phyloP scores from a whole-genome alignment of 352 stramenopile genomes.

The Globisporangium emineosum region DNA sequence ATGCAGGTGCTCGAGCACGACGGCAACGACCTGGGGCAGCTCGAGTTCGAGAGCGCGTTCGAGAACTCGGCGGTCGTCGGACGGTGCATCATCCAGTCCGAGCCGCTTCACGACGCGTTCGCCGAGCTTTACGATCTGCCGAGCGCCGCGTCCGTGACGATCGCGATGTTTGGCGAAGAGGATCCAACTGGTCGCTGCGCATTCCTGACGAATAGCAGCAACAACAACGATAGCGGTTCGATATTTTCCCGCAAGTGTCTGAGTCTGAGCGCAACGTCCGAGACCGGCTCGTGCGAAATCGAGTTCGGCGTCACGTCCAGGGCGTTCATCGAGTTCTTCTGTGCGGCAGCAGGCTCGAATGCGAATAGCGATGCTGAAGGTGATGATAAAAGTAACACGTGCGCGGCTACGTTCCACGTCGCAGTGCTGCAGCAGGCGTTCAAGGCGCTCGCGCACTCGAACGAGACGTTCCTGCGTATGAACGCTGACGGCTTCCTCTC shows the following conservation, averaged over 20 bases:
- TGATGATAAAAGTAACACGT: conserved; percentile 19
- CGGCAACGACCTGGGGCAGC: conserved; percentile 57
- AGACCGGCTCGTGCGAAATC: conserved; percentile 80
- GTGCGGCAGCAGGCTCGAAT: conserved; percentile 17
- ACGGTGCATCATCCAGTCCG: conserved; percentile 81
- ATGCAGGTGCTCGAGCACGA: conserved; percentile 82
- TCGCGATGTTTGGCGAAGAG: conserved; percentile 52
- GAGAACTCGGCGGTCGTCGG: conserved; percentile 70
- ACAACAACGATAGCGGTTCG: conserved; percentile 7
- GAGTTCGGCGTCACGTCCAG: conserved; percentile 63
- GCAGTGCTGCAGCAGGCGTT: conserved; percentile 79
- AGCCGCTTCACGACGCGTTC: conserved; percentile 77
- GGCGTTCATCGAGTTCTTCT: conserved; percentile 84
- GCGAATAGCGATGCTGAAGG: conserved; percentile 16
- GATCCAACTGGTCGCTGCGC: not conserved
- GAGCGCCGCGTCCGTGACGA: conserved; percentile 72
- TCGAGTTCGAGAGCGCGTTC: conserved; percentile 80
- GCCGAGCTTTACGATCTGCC: conserved; percentile 82
- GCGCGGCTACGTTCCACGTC: conserved; percentile 71
- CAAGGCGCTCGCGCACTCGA: conserved; percentile 69
- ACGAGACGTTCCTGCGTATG: conserved; percentile 83
- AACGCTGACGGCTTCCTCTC: conserved; percentile 79
- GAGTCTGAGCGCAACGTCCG: conserved; percentile 64
- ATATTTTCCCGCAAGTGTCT: conserved; percentile 30
- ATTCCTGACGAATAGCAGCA: conserved; percentile 1